Evolutionary conservation across 140 eudicot genomes (phyloP), one percentile per base, ranked within the genome.

Genomic region (Flaveria floridana): DNA sequence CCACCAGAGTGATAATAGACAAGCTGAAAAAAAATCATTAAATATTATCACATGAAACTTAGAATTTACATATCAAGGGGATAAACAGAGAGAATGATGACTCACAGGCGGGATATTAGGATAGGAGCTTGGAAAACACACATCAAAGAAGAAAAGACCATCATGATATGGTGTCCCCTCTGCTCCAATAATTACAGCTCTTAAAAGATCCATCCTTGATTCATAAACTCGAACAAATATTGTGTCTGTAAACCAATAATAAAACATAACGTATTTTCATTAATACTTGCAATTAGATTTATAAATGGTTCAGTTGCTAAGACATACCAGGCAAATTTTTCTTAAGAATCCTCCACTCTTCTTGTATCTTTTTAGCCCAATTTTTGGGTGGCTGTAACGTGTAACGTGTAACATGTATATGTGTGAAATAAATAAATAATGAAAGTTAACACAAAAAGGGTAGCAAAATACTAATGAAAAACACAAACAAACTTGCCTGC

Each of bases 101-200:
- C 89, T 26, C 82, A 94, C 97, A 47, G 97, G 99, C 30, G 97
- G 97, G n/a, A 44, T 79, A 25, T 42, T 76, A 14, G 99, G 97
- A 78, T 94, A 94, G 53, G 12, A 72, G 25, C 81, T 61, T 11
- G 95, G 90, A 50, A 94, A 94, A 84, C 44, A 83, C 57, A 88
- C 88, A 51, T 94, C 97, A 79, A 90, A 94, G 85, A 94, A 90
- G 75, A 81, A 94, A 67, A 94, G 90, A 6, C 97, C 97, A 68
- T 94, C 99, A 71, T 94, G 97, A 74, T 94, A 90, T 0, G 99
- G 97, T 19, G 97, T 94, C 26, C 99, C 99, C 72, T 90, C 95
- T 14, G 97, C 97, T 72, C 99, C 97, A 6, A 88, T 76, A 48
- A 94, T 91, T 12, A 85, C 99, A 70, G 97, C 99, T 75, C 99